Percentiles rank a stretch among this genome's conserved stretches.
phyloP scores from a whole-genome alignment of 306 rosid species.

The Inga laurina region DNA sequence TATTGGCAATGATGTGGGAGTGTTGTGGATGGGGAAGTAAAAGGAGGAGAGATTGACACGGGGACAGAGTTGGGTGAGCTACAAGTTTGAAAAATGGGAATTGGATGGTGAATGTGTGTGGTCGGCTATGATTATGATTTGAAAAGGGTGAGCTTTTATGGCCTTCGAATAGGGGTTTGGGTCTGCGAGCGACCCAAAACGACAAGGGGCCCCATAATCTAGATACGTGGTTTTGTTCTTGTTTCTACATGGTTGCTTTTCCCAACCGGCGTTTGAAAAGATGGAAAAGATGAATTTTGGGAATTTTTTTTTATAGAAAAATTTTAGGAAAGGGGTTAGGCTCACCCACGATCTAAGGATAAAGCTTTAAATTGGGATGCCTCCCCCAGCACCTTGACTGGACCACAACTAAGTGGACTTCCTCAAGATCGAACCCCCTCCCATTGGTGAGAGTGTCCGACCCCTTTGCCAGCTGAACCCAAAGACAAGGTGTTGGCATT shows the following conservation, averaged over 20 bases:
- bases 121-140: slow-evolving; percentile 51
- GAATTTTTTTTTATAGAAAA: no score
- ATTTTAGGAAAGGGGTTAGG: no score
- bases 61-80: slow-evolving; percentile 73
- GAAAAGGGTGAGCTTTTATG: slow-evolving; percentile 24
- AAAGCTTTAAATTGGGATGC: no score
- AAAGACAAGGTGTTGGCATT: no score
- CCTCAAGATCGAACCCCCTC: no score
- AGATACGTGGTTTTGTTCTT: neutral
- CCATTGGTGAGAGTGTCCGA: no score
- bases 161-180: slow-evolving; percentile 22
- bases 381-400: no score
- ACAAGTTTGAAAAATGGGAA: slow-evolving; percentile 54
- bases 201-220: neutral
- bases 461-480: no score
- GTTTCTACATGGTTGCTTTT: neutral
- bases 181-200: slow-evolving; percentile 32
- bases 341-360: no score
- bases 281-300: neutral
- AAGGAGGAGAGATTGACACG: slow-evolving; percentile 35
- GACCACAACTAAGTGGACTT: no score
- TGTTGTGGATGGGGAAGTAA: slow-evolving; percentile 33
- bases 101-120: slow-evolving; percentile 30
- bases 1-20: slow-evolving; percentile 1
- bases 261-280: neutral